Evolutionary conservation across 139 green algal species (phyloP).

Genomic region (Ettlia oleoabundans): DNA sequence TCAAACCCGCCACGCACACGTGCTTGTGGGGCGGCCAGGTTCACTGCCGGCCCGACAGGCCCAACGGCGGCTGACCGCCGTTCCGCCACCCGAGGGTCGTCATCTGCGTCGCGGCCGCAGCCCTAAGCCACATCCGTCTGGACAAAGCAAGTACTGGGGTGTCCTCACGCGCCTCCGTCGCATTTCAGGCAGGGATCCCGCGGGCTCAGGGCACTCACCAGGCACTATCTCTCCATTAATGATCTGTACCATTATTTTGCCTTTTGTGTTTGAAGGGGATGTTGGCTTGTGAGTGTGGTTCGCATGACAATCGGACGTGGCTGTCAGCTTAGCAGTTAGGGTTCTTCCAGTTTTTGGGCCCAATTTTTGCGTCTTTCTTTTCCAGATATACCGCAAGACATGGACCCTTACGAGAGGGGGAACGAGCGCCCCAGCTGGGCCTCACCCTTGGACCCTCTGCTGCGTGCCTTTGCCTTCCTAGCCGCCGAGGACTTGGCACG

Average conservation of each 20-base stretch:
- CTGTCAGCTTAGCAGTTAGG: too few species aligned
- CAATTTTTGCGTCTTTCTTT: too few species aligned
- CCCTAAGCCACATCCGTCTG: not conserved
- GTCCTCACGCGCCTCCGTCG: too few species aligned
- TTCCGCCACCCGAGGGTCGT: conserved; percentile 1
- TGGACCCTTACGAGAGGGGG: too few species aligned
- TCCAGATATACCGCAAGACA: too few species aligned
- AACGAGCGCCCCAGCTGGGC: too few species aligned
- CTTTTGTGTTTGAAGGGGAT: not conserved
- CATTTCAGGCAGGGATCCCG: too few species aligned
- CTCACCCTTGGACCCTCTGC: too few species aligned
- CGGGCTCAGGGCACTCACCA: not conserved
- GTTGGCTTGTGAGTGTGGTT: not conserved
- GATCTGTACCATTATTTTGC: not conserved
- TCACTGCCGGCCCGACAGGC: not conserved
- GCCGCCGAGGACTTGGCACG: not conserved
- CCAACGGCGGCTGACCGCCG: not conserved
- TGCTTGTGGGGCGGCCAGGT: not conserved
- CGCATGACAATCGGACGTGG: not conserved
- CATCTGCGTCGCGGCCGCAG: not conserved
- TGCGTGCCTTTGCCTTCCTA: too few species aligned
- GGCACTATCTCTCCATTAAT: conserved; percentile 1
- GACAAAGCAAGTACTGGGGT: too few species aligned
- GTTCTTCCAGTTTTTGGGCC: too few species aligned
- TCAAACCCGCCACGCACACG: not conserved